These are phyloP conservation scores for Mrakia gelida DNA, from an alignment of 768 basidiomycete genomes.

Conservation along the genomic window DNA sequence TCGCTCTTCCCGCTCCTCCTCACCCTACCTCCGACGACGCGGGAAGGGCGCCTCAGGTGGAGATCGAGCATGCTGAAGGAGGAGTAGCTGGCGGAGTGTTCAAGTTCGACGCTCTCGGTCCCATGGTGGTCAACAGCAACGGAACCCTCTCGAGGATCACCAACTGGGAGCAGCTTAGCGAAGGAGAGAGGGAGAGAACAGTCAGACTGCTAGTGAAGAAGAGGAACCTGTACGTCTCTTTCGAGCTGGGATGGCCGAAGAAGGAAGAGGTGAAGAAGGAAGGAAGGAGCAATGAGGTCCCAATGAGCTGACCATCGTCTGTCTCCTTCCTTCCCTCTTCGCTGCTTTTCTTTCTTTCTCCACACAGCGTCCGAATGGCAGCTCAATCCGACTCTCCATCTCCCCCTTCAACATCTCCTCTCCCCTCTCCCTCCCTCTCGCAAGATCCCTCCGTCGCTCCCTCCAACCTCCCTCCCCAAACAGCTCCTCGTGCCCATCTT, in stretches of 20 bases:
- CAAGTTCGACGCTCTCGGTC: slow-evolving; percentile 9
- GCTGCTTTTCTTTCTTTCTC: background rate
- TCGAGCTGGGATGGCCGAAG: background rate
- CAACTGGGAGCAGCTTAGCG: slow-evolving; percentile 61
- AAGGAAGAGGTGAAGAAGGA: background rate
- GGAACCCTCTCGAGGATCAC: slow-evolving; percentile 61
- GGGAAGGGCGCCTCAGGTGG: background rate
- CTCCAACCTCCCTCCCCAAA: background rate
- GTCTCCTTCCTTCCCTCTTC: background rate
- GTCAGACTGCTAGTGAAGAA: slow-evolving; percentile 53
- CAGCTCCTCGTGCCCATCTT: background rate
- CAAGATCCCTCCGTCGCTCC: slow-evolving; percentile 13
- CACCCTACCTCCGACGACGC: background rate
- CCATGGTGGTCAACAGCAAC: slow-evolving; percentile 12
- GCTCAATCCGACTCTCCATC: background rate
- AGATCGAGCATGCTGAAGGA: background rate
- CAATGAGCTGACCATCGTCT: background rate
- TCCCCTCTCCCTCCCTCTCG: background rate
- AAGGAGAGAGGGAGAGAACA: slow-evolving; percentile 57
- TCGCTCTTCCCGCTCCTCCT: slow-evolving; percentile 2
- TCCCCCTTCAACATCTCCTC: background rate
- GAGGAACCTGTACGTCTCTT: slow-evolving; percentile 50
- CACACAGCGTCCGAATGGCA: slow-evolving; percentile 4
- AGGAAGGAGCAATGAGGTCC: background rate
- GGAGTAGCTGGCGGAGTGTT: slow-evolving; percentile 7